phyloP scores from a whole-genome alignment of 2,329 filamentous ascomycete species.

The Hypoxylon sp. region DNA sequence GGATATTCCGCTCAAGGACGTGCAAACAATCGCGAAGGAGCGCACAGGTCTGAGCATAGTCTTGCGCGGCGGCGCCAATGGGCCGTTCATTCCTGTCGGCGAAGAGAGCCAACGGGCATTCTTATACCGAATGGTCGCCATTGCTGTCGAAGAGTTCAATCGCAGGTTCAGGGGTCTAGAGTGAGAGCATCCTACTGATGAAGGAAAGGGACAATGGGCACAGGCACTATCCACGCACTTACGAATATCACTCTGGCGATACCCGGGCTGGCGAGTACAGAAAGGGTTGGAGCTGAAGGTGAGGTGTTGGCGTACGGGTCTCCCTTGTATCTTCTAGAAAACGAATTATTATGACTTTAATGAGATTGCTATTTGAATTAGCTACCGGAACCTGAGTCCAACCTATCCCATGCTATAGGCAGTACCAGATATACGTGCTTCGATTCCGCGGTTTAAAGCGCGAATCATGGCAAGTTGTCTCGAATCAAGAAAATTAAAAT shows the following conservation, averaged over 20 bases:
- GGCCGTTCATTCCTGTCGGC: slow-evolving; percentile 93
- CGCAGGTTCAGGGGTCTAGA: slow-evolving; percentile 66
- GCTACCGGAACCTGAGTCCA: background rate
- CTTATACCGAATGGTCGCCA: slow-evolving; percentile 73
- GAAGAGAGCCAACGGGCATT: slow-evolving; percentile 81
- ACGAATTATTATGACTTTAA: slow-evolving; percentile 27
- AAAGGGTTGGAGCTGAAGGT: slow-evolving; percentile 3
- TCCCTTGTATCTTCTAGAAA: slow-evolving; percentile 24
- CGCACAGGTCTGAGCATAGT: slow-evolving; percentile 91
- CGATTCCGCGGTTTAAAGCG: background rate
- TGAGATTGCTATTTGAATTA: slow-evolving; percentile 21
- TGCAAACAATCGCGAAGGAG: slow-evolving; percentile 98
- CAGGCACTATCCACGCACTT: background rate
- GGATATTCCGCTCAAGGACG: slow-evolving; percentile 95
- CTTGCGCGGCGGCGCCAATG: slow-evolving; percentile 89
- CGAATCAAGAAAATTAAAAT: background rate
- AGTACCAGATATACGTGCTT: background rate
- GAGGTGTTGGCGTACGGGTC: slow-evolving; percentile 9
- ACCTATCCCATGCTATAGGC: background rate
- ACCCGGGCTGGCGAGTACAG: background rate
- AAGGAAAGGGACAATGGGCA: background rate
- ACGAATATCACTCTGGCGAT: background rate
- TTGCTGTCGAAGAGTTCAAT: slow-evolving; percentile 77
- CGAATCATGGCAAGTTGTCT: background rate
- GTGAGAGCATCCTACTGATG: slow-evolving; percentile 32